Base-by-base conservation (phyloP, 2,329 filamentous ascomycete species). In the Didymellaceae sp. region DNA sequence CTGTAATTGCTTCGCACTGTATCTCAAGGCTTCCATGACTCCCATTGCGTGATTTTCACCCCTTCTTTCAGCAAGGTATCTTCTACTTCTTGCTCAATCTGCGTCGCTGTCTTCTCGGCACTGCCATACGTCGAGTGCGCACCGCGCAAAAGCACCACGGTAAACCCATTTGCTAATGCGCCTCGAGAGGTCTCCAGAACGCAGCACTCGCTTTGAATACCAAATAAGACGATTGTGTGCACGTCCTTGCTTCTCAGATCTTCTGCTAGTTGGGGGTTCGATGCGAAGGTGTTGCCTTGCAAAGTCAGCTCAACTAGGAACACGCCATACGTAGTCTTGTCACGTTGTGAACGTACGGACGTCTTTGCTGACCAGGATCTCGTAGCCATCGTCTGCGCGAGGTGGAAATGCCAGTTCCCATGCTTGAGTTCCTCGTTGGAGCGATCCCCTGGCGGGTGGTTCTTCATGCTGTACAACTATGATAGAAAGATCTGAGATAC, bases 201-300 rank as follows among this genome's bases (percentile, higher is more conserved):
- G 5, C 55, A 58, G 25, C 55, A 55, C 43, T 58, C 55, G 24
- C 55, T 58, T 17, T 58, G 55, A 16, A 58, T 55, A 1, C 55
- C 55, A 28, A 52, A 58, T 2, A 42, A 41, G 5, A 55, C 42
- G 3, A 58, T 40, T 2, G 52, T 48, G 4, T 42, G 18, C 25
- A 58, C 25, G 4, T 17, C 28, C 1, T 39, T 17, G 3, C 17
- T 26, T 20, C 25, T 39, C 5, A 55, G 46, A n/a, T 50, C 17
- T 16, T 22, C 37, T 1, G 53, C 41, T 1, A 56, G 41, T 6
- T 21, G 14, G 3, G 48, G 45, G 21, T 56, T 53, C 6, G 53
- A 52, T 4, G 16, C 11, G 9, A 55, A 55, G 5, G 53, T 41
- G 21, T 56, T 37, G 10, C 53, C 48, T 55, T 18, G 2, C n/a